Evolutionary conservation across 257 asterid species (phyloP), one percentile per base, ranked within the genome.

Genomic region (Salvia miltiorrhiza): DNA sequence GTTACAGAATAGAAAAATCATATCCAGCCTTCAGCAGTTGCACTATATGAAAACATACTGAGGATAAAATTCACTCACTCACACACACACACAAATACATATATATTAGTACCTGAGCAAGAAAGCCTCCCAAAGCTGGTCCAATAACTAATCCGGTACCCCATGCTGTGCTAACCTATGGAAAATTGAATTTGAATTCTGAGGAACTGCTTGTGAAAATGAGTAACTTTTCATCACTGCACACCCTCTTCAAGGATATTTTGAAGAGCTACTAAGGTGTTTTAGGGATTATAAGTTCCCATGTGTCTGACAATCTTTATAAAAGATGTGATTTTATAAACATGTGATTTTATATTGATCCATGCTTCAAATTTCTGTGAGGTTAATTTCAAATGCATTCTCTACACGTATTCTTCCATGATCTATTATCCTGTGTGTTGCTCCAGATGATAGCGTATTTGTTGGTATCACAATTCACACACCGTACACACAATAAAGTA

Each of bases 101-200:
- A 62, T 33, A 5, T 62, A 32, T 35, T 40, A 23, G 58, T 73
- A 90, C 97, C 97, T 88, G 92, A 66, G 96, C 96, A 61, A 91
- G 95, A 74, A 55, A 91, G 40, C 97, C 97, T 58, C 97, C 97
- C 48, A 91, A 53, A 65, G 96, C 96, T 55, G 97, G 97, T 65
- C 97, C 97, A 23, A 91, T 85, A 52, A 91, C 83, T 74, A 91
- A 76, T 50, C 95, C 96, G 48, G 84, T 71, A 52, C 95, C 97
- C 97, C 96, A 91, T 57, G 97, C 80, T 44, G 96, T 91, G 73
- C 90, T 84, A 66, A 89, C 93, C 97, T 91, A 49, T 62, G 16
- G 47, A 71, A 45, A 3, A n/a, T 26, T 17, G 9, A 77, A 73
- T 26, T 35, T 26, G 45, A 54, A 60, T 63, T 47, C 33, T 32